phyloP scores from a whole-genome alignment of 148 eudicot genomes.

The Fagopyrum tataricum region DNA sequence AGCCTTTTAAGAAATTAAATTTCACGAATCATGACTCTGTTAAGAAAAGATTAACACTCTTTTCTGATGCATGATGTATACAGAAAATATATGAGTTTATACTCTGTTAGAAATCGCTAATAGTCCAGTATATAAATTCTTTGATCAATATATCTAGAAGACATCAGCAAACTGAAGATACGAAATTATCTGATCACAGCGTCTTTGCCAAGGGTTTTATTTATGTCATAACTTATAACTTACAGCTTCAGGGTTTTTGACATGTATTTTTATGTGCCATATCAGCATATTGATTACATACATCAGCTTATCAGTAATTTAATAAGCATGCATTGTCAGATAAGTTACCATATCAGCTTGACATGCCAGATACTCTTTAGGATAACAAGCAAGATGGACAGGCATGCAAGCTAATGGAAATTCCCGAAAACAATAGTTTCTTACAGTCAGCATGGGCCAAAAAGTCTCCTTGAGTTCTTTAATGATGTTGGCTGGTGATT shows the following conservation, averaged over 20 bases:
- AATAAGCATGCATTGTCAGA: background rate
- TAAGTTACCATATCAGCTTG: background rate
- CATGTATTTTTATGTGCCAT: background rate
- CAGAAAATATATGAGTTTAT: background rate
- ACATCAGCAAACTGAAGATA: slow-evolving; percentile 8
- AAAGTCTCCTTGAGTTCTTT: slow-evolving; percentile 50
- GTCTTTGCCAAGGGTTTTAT: background rate
- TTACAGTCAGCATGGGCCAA: slow-evolving; percentile 72
- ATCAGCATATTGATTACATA: background rate
- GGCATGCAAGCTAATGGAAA: background rate
- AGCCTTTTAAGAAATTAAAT: background rate
- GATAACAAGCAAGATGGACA: background rate
- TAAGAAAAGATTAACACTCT: background rate
- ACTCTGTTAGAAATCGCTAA: background rate
- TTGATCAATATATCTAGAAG: background rate
- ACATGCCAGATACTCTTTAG: background rate
- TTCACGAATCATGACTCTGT: background rate
- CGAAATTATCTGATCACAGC: background rate
- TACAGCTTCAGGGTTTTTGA: background rate
- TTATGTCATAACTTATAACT: background rate
- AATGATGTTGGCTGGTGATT: slow-evolving; percentile 45
- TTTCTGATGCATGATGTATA: background rate
- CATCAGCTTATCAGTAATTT: background rate
- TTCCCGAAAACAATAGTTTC: slow-evolving; percentile 12
- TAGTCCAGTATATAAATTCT: background rate